These are phyloP conservation scores for Cladosporium halotolerans DNA, from an alignment of 2,329 filamentous ascomycete genomes.

Conservation along the genomic window DNA sequence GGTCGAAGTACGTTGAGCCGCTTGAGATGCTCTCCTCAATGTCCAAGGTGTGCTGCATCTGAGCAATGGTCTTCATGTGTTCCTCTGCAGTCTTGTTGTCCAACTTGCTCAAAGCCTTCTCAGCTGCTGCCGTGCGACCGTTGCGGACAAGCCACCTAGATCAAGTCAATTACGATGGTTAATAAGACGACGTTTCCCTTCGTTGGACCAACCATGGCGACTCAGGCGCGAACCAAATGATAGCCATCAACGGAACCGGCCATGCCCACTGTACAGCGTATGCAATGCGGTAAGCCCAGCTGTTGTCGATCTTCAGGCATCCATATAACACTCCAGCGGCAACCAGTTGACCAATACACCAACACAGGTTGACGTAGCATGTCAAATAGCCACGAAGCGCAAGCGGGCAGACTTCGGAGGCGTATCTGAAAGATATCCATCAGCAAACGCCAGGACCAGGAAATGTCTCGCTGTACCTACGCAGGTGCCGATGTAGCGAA, in stretches of 20 bases:
- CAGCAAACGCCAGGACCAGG: neutral
- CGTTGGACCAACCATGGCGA: constrained; percentile 20
- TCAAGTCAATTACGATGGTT: too few relatives aligned
- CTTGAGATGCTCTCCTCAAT: constrained; percentile 23
- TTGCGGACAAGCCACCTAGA: constrained; percentile 24
- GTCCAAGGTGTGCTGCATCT: constrained; percentile 33
- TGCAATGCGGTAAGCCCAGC: constrained; percentile 38
- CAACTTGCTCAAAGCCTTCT: constrained; percentile 17
- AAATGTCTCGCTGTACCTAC: constrained; percentile 48
- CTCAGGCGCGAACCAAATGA: constrained; percentile 27
- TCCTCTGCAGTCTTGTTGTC: constrained; percentile 16
- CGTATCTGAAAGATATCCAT: constrained; percentile 22
- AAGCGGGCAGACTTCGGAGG: constrained; percentile 21
- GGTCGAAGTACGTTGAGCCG: constrained; percentile 31
- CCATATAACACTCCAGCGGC: constrained; percentile 30
- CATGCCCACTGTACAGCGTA: constrained; percentile 46
- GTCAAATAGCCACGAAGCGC: constrained; percentile 26
- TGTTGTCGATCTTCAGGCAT: neutral
- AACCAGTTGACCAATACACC: constrained; percentile 34
- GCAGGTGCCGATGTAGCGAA: constrained; percentile 56
- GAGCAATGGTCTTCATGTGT: constrained; percentile 25
- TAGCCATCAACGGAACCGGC: constrained; percentile 29
- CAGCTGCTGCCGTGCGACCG: constrained; percentile 27
- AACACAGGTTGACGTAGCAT: constrained; percentile 42
- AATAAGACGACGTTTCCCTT: too few relatives aligned